Conservation (phyloP, 1,139 yeast genomes). For the Geotrichum siamense region DNA sequence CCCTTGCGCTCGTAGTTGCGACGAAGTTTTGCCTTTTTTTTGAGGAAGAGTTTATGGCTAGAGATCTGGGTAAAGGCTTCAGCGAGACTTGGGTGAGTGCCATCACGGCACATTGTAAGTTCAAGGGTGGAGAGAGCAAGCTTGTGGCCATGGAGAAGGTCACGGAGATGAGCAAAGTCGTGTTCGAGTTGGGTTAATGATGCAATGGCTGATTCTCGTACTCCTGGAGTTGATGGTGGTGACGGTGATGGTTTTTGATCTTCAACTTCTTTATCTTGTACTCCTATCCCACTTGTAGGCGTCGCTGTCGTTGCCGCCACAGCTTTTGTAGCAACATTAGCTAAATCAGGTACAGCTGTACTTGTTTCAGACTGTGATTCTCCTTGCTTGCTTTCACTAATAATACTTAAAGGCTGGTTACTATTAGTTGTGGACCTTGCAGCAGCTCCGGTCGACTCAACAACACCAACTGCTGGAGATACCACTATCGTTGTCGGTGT, state of each 20-base stretch:
- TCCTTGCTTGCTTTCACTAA: neutral
- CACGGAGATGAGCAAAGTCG: slow-evolving; percentile 1
- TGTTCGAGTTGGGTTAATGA: slow-evolving; percentile 1
- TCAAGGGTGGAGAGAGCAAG: slow-evolving; percentile 1
- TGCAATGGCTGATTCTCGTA: neutral
- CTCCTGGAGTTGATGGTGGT: too few species aligned
- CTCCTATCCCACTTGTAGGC: neutral
- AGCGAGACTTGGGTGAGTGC: slow-evolving; percentile 81
- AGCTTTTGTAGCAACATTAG: neutral
- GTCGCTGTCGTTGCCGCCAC: neutral
- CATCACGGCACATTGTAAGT: slow-evolving; percentile 74
- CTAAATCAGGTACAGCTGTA: neutral
- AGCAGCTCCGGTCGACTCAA: neutral
- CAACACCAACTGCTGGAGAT: neutral
- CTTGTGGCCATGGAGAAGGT: neutral
- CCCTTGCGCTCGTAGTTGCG: slow-evolving; percentile 69
- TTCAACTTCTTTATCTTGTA: neutral
- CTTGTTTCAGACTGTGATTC: neutral
- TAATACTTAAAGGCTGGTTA: too few species aligned
- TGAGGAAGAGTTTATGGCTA: slow-evolving; percentile 59
- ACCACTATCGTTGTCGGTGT: neutral
- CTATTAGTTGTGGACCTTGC: neutral
- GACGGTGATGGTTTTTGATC: neutral
- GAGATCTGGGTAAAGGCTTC: slow-evolving; percentile 63
- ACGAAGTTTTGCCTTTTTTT: slow-evolving; percentile 58